Evolutionary conservation across 1,284 basidiomycete genomes (phyloP), one percentile per base, ranked within the genome.

Genomic region (Moesziomyces sp.): DNA sequence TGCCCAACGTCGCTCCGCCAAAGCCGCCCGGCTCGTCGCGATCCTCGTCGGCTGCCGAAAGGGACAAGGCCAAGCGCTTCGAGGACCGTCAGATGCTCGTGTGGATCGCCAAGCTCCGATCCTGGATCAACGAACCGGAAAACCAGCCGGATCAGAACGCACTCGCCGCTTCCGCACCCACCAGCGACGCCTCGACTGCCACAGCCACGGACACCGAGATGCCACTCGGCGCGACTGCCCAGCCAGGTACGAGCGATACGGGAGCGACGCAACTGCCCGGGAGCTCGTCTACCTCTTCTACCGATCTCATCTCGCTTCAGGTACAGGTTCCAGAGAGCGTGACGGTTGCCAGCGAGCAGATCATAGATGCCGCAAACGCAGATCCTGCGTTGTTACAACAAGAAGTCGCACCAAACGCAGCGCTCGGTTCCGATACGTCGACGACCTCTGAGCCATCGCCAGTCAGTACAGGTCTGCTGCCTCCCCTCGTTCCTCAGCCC

Each of bases 11-110:
- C 23, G 52, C 75, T 19, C 57, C 72, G 44, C 44, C 66, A 23
- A 67, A 53, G 35, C 48, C 49, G 19, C 65, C 55, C 13, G 52
- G 65, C 14, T 68, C 71, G 11, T 65, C 68, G 42, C 28, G n/a
- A 30, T 46, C 40, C 42, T 23, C 88, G 86, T 76, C 66, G 82
- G 67, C 86, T 18, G 58, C 58, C 6, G 67, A 78, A 11, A 52
- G 58, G 9, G 63, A 72, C 18, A 64, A 66, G 21, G 63, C 59
- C 23, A 72, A 69, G 54, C 76, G 65, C 47, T 60, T 58, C 35
- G 74, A 77, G 42, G 77, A 80, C n/a, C 61, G 62, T 0, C 61
- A 70, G 40, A 75, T 75, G 68, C 86, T 50, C 21, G 58, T 61
- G 2, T 80, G 79, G 78, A 78, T 81, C 42, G 60, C 55, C 23